phyloP scores from a whole-genome alignment of 805 yeast genomes.

The Tetrapisispora namnaoensis region DNA sequence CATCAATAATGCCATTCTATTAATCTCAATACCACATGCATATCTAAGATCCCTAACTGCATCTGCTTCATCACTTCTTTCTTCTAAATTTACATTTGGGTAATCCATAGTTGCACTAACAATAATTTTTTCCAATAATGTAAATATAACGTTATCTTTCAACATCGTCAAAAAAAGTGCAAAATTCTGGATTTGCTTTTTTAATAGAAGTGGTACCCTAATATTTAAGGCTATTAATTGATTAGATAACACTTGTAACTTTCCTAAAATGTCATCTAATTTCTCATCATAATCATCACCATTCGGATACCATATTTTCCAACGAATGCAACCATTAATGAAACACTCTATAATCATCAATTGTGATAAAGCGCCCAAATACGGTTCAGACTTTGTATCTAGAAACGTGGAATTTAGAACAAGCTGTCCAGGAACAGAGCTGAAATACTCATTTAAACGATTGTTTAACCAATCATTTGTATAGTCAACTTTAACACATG shows the following conservation, averaged over 20 bases:
- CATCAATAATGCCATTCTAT: conserved; percentile 88
- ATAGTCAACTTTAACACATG: conserved; percentile 76
- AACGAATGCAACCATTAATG: conserved; percentile 83
- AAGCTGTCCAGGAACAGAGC: conserved; percentile 55
- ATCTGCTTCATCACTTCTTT: conserved; percentile 64
- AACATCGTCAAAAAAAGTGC: conserved; percentile 90
- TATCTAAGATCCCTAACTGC: conserved; percentile 78
- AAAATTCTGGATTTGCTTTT: conserved; percentile 82
- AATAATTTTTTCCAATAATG: conserved; percentile 73
- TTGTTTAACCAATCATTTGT: conserved; percentile 75
- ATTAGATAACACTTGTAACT: conserved; percentile 63
- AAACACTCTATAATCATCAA: conserved; percentile 82
- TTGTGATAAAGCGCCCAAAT: conserved; percentile 68
- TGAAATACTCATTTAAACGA: conserved; percentile 62
- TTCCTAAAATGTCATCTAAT: conserved; percentile 41
- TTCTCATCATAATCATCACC: conserved; percentile 36
- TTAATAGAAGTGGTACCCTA: conserved; percentile 67
- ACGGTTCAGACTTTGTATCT: conserved; percentile 55
- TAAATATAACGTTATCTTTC: conserved; percentile 74
- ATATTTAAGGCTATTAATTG: conserved; percentile 64
- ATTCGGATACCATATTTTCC: conserved; percentile 78
- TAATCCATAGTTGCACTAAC: conserved; percentile 77
- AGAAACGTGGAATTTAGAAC: conserved; percentile 48
- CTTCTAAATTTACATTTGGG: conserved; percentile 42
- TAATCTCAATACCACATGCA: conserved; percentile 89